Evolutionary conservation across 176 grass and related monocot genomes (phyloP), one percentile per base, ranked within the genome.

Genomic region (Echinochloa phyllopogon): DNA sequence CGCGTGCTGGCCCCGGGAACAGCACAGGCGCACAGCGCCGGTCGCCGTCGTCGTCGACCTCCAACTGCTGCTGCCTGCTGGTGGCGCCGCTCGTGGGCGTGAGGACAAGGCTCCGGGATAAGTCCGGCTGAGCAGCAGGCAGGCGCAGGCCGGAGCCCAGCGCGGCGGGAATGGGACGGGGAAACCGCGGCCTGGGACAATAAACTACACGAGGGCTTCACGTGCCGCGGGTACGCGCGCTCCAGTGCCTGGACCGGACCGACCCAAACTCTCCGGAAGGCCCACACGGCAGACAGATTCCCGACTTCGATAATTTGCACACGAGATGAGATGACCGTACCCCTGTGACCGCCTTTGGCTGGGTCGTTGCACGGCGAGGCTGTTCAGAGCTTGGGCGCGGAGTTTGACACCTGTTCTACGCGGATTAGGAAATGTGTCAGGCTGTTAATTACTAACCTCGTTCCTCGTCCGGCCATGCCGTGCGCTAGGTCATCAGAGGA

Each of bases 41-140:
- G 62, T 66, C 74, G 74, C 29, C 29, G 62, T 66, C 27, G 59
- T 47, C 43, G 69, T 48, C 39, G 11, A 25, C 15, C 67, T 24
- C 39, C 74, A 6, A 4, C 24, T 33, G 44, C 14, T 45, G 20
- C 6, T 4, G 69, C 27, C 29, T 33, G 29, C 1, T 33, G 29
- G 29, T 33, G 29, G 29, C 29, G 29, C 29, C 29, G 29, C 20
- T 51, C 70, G 15, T 13, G 76, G 17, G 25, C 77, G 50, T 48
- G 44, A 25, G 25, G 77, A 79, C 77, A 79, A 51, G 42, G 59
- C 76, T 65, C 59, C 25, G 16, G 15, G 10, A 48, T 23, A 17
- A 4, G 29, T 0, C 23, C 6, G 43, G 43, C 10, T 1, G 21
- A 18, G 17, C 36, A 8, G 50, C 56, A 7, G 9, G n/a, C 58